These are phyloP conservation scores for Phialophora chinensis DNA, from an alignment of 2,329 filamentous ascomycete species.

Conservation along the genomic window DNA sequence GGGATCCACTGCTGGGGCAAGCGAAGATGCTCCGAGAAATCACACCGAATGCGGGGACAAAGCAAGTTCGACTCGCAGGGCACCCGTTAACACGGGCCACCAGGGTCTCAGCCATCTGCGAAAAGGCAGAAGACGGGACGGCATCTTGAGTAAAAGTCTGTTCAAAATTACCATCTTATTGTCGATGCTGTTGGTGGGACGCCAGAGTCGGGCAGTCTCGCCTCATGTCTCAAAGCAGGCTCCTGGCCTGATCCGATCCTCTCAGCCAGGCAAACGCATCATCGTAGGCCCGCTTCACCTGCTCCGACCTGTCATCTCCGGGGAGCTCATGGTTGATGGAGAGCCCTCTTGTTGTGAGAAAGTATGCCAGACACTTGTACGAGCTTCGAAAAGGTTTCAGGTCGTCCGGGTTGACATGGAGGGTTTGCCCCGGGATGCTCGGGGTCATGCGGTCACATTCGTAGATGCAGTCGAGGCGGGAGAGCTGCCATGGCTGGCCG, in stretches of 20 bases:
- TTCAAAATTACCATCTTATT: too few species aligned
- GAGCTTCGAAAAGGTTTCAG: constrained; percentile 1
- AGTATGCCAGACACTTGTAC: constrained; percentile 8
- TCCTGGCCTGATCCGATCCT: background rate
- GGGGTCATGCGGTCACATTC: constrained; percentile 9
- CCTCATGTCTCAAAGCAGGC: too few species aligned
- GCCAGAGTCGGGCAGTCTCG: too few species aligned
- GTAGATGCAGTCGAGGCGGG: constrained; percentile 11
- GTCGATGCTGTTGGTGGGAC: too few species aligned
- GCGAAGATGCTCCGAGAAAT: background rate
- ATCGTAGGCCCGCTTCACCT: constrained; percentile 2
- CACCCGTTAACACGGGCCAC: too few species aligned
- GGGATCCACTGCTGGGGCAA: background rate
- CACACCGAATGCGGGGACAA: background rate
- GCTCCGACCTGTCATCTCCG: constrained; percentile 15
- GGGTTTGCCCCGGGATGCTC: constrained; percentile 4
- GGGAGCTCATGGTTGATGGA: constrained; percentile 8
- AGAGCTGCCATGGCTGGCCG: background rate
- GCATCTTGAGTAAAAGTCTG: too few species aligned
- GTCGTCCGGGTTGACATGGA: background rate
- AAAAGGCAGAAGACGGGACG: too few species aligned
- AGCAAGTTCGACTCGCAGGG: too few species aligned
- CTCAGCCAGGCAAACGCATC: constrained; percentile 13
- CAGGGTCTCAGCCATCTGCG: too few species aligned
- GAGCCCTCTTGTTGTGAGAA: constrained; percentile 1